phyloP scores from a whole-genome alignment of 139 green algal species.

The Volvox africanus region DNA sequence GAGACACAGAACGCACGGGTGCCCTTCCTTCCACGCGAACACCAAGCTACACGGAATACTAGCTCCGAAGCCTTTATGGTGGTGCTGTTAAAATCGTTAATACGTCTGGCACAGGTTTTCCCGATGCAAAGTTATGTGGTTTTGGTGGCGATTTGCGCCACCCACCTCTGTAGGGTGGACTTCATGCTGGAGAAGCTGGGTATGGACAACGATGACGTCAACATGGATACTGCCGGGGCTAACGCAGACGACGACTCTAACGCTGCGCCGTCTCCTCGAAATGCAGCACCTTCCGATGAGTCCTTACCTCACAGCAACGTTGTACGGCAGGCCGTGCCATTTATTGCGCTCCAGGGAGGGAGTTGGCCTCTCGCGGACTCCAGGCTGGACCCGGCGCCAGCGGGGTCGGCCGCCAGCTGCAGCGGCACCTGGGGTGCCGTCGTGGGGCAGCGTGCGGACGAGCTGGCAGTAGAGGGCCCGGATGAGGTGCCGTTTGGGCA shows the following conservation, averaged over 20 bases:
- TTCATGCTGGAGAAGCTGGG: slow-evolving; percentile 7
- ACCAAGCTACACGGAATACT: no score
- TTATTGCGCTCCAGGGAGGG: neutral
- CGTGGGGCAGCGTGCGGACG: neutral
- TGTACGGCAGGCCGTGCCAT: neutral
- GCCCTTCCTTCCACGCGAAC: no score
- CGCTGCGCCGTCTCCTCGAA: neutral
- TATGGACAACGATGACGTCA: neutral
- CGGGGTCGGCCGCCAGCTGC: neutral
- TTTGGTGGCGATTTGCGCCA: no score
- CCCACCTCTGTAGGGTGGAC: neutral
- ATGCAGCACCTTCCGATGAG: no score
- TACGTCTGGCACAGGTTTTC: no score
- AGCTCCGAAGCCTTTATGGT: no score
- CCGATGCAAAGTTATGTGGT: no score
- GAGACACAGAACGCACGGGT: no score
- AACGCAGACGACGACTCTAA: neutral
- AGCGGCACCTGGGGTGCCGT: neutral
- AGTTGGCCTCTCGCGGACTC: neutral
- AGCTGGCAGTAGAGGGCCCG: no score
- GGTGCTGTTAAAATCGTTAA: no score
- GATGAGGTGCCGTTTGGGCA: neutral
- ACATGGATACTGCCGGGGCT: neutral
- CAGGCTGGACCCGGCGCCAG: neutral
- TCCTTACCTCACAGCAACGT: no score